Base-by-base conservation (phyloP, 169 alveolate species). In the Cryptosporidium sp. region DNA sequence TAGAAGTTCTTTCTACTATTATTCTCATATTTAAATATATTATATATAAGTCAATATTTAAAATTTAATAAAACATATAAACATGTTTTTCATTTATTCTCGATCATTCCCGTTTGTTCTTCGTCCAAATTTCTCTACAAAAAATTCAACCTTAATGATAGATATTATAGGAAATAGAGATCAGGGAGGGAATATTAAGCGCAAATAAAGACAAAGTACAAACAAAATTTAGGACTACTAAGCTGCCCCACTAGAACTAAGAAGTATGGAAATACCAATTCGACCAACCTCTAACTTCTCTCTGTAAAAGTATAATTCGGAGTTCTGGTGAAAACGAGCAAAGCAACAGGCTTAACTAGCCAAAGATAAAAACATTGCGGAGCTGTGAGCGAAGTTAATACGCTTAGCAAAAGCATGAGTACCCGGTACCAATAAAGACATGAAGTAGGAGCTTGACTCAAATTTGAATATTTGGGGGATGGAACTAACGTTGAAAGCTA, bases 351-450 rank as follows among this genome's bases (percentile, higher is more conserved):
- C 12, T 33, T 65, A 65, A 23, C 51, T 37, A 8, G 72, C 31
- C 53, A 65, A n/a, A 37, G 51, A 65, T 35, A 2, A 0, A 21
- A 65, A 65, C 53, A 21, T 18, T 39, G 26, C 8, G 6, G 51
- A 21, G 3, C 72, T 10, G 44, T 26, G 35, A n/a, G 70, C 60
- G 21, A 80, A 80, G 44, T 80, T 53, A 18, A 80, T 60, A 16
- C 75, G 89, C 23, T 65, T 62, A 8, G 65, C 89, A 45, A 80
- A 80, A 26, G 26, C 9, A 3, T 37, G 42, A 14, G 89, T 80
- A 31, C 89, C 89, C 1, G 89, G 89, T n/a, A 80, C 42, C n/a
- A 62, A 18, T 29, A 80, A 29, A 23, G 89, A 80, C 16, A 39
- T 48, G 31, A 80, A 80, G 70, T 80, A 62, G 3, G 80, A 51